Evolutionary conservation across 805 yeast genomes (phyloP).

Genomic region (Candida peoriensis): DNA sequence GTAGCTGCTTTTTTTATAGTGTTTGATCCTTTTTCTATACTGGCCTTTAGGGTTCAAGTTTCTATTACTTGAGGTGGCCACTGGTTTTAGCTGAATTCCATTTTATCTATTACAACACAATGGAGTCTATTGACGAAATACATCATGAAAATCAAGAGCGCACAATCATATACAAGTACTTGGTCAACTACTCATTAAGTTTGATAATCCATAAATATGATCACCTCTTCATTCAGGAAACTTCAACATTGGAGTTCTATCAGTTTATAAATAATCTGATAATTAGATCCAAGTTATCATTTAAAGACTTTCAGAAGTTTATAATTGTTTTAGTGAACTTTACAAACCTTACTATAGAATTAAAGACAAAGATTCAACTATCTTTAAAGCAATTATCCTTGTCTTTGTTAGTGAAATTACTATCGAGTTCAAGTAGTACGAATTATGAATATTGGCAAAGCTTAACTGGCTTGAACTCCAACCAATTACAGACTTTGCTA

Average conservation of each 20-base stretch:
- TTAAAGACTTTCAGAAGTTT: constrained; percentile 4
- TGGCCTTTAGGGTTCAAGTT: background rate
- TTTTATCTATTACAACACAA: background rate
- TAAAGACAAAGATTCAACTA: constrained; percentile 1
- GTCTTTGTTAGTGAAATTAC: constrained; percentile 6
- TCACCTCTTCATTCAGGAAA: background rate
- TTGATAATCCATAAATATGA: constrained; percentile 4
- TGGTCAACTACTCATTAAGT: constrained; percentile 5
- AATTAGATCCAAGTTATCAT: background rate
- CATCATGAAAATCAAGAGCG: constrained; percentile 3
- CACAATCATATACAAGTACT: constrained; percentile 2
- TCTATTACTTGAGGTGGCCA: no score
- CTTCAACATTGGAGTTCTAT: background rate
- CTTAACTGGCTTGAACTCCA: constrained; percentile 9
- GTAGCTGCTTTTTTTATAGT: background rate
- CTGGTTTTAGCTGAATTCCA: background rate
- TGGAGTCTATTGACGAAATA: no score
- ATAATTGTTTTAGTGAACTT: constrained; percentile 3
- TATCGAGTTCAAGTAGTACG: constrained; percentile 4
- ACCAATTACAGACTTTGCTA: constrained; percentile 1
- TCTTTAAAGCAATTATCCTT: constrained; percentile 13
- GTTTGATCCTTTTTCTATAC: background rate
- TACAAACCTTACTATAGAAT: background rate
- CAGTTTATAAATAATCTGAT: background rate
- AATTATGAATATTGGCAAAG: constrained; percentile 8